phyloP scores from a whole-genome alignment of 73 alveolate species.

The Urostyla sp. region DNA sequence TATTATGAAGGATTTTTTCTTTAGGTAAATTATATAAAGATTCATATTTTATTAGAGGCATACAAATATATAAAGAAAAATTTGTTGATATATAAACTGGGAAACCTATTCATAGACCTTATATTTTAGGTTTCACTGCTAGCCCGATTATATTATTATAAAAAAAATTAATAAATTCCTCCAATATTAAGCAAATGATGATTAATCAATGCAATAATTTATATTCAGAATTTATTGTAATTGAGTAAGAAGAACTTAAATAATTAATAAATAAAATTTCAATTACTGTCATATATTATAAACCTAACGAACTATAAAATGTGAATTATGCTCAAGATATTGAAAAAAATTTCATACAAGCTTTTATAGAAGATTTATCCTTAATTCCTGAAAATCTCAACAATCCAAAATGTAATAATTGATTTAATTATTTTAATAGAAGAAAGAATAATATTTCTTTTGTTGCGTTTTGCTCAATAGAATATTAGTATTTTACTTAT shows the following conservation, averaged over 20 bases:
- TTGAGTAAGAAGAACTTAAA: neutral
- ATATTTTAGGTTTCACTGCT: slow-evolving; percentile 80
- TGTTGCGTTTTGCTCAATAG: neutral
- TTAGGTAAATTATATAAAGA: neutral
- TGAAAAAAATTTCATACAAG: slow-evolving; percentile 1
- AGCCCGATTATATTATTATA: slow-evolving; percentile 78
- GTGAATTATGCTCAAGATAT: neutral
- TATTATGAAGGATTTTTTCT: slow-evolving; percentile 81
- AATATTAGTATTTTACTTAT: slow-evolving; percentile 9
- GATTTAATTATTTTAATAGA: neutral
- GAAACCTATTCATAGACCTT: slow-evolving; percentile 45
- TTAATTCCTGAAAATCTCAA: neutral
- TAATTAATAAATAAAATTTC: slow-evolving; percentile 38
- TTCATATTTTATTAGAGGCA: too few relatives aligned
- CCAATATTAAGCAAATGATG: neutral
- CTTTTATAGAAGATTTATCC: neutral
- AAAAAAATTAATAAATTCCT: neutral
- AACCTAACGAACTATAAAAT: neutral
- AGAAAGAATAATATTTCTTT: neutral
- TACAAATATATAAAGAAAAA: too few relatives aligned
- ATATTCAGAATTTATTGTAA: slow-evolving; percentile 21
- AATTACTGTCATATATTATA: neutral
- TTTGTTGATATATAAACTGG: too few relatives aligned
- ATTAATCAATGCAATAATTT: slow-evolving; percentile 26
- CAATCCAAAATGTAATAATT: neutral